phyloP scores from a whole-genome alignment of 1,139 yeast species.

The Eremothecium cymbalariae region DNA sequence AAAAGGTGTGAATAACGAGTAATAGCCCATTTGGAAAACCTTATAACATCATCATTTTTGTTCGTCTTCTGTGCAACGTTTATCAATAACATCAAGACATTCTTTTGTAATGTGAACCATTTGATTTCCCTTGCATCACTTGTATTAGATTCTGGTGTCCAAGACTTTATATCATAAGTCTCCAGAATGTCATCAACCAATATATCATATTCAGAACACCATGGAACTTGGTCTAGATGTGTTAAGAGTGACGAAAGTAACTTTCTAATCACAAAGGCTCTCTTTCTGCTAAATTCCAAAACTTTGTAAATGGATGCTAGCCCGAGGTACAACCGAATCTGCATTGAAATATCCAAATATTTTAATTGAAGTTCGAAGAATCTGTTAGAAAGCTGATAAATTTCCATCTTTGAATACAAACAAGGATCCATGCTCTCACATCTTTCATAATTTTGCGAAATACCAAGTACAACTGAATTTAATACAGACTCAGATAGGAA shows the following conservation, averaged over 20 bases:
- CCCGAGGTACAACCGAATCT: constrained; percentile 54
- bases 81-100: constrained; percentile 49
- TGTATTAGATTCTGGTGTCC: constrained; percentile 22
- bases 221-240: constrained; percentile 24
- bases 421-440: constrained; percentile 9
- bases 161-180: constrained; percentile 37
- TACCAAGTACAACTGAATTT: constrained; percentile 33
- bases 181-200: constrained; percentile 38
- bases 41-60: constrained; percentile 42
- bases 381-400: constrained; percentile 45
- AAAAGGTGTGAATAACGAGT: constrained; percentile 48
- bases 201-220: constrained; percentile 23
- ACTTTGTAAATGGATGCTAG: constrained; percentile 59
- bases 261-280: constrained; percentile 60
- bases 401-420: constrained; percentile 35
- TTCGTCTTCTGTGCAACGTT: constrained; percentile 44
- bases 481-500: constrained; percentile 41
- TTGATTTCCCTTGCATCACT: constrained; percentile 27
- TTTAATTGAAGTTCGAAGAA: constrained; percentile 35
- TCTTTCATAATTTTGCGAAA: constrained; percentile 23
- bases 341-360: constrained; percentile 44
- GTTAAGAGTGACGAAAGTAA: constrained; percentile 47
- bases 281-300: constrained; percentile 56
- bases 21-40: constrained; percentile 45
- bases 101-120: constrained; percentile 56